Evolutionary conservation across 2,329 filamentous ascomycete species (phyloP), one percentile per base, ranked within the genome.

Genomic region (Beauveria asiatica): DNA sequence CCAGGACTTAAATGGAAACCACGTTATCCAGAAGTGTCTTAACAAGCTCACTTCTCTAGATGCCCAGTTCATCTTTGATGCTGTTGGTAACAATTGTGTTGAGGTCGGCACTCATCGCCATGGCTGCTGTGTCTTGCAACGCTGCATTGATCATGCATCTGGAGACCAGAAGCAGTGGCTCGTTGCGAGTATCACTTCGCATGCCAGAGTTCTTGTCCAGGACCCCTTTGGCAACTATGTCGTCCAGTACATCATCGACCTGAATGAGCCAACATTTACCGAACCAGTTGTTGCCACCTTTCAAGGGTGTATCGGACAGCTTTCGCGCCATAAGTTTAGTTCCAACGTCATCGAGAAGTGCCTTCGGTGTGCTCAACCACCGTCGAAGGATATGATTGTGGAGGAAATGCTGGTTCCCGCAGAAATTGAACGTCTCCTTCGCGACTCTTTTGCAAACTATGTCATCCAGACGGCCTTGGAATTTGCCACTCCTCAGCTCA

Each of bases 191-290:
- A 97, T 99, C 73, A 97, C 92, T 1, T 81, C 86, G 59, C 88
- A 96, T 70, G 91, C 92, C n/a, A 89, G 90, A 65, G 80, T 87
- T 42, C 84, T 99, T 11, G 92, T 99, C 21, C 92, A 97, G 73
- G 94, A 99, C 72, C 93, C 94, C 0, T 99, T 97, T 67, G 94
- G 94, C 70, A 99, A 99, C 75, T 99, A 99, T 66, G 94, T 99
- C 55, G 89, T 99, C 55, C 94, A 99, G 76, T 99, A 99, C 77
- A 97, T 99, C 70, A 85, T 99, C 66, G 94, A 97, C 71, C 83
- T 97, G 59, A 92, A 92, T 65, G 92, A 99, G 70, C 81, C 88
- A 13, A 80, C 80, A 66, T 97, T 96, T 75, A 97, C 93, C 1
- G 89, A 94, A 68, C 93, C 93, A 3, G 80, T 99, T 45, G 94